Base-by-base conservation (phyloP, 495 filamentous ascomycete genomes). In the Talaromyces borbonicus region DNA sequence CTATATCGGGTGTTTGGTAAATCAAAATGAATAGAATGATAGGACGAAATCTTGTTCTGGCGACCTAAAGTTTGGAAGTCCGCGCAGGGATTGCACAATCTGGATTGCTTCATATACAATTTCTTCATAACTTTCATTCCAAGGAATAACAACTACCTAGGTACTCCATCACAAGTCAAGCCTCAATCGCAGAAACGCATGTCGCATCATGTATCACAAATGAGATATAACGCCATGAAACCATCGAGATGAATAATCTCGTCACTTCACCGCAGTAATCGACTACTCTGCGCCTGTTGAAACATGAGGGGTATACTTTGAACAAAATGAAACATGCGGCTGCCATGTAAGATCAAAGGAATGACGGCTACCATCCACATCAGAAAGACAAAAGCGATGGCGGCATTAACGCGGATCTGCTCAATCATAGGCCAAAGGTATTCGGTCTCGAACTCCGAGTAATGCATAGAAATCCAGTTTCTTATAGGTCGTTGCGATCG, bases 301-400 rank as follows among this genome's bases (percentile, higher is more conserved):
- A 46, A 46, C 43, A 35, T 46, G 27, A 46, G 43, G 43, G 43
- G 43, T 46, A 46, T 46, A 32, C 30, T 35, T 16, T 32, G 30
- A 9, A 46, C 15, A 25, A 46, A 46, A 32, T 35, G 27, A n/a
- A 65, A 33, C 12, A 65, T 54, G 1, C 55, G 52, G 42, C 58
- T 52, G 0, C 62, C 62, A 42, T 65, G 62, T 9, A 65, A 50
- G 35, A 65, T 60, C 48, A 65, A 48, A 14, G 62, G 62, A 8
- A 65, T 54, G 25, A 65, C 62, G 16, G 62, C 53, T 24, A 65
- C 60, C 41, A 63, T 36, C 62, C 62, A 65, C 56, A 65, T 60
- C 22, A 50, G 45, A 50, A 57, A 60, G 0, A 63, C 58, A 15
- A 62, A 38, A 5, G 47, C 55, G 18, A 65, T 56, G 5, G 62